Conservation (phyloP, 441 rosid genomes). For the Pelargonium myrrhifolium region DNA sequence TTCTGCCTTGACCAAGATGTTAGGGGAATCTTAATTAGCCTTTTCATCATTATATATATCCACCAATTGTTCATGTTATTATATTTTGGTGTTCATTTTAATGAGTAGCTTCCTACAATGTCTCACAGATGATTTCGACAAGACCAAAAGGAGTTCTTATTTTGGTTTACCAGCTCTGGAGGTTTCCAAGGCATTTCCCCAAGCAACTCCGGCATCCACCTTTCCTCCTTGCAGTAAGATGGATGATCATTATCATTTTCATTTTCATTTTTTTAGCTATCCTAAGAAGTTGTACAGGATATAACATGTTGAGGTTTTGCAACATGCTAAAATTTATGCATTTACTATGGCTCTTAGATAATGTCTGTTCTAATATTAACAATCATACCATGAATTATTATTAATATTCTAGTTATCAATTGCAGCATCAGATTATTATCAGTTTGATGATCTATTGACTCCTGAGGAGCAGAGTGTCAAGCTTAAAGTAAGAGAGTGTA, state of each 20-base stretch:
- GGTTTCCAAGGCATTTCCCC: constrained; percentile 77
- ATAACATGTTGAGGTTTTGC: neutral
- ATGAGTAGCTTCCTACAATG: neutral
- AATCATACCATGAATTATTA: neutral
- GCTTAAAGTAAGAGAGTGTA: constrained; percentile 58
- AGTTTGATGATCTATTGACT: constrained; percentile 62
- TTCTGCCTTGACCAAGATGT: too few species aligned
- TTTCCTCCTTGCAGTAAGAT: constrained; percentile 75
- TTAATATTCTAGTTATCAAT: constrained; percentile 4
- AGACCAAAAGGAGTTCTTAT: constrained; percentile 51
- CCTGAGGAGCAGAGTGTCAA: constrained; percentile 63
- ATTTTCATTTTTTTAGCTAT: neutral
- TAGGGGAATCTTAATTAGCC: too few species aligned
- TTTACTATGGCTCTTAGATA: neutral
- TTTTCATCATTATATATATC: too few species aligned
- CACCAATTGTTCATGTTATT: neutral
- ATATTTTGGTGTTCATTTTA: neutral
- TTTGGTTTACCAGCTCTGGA: constrained; percentile 64
- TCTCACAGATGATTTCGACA: constrained; percentile 34
- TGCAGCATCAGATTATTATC: constrained; percentile 79
- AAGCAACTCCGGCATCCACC: constrained; percentile 76
- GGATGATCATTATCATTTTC: constrained; percentile 6
- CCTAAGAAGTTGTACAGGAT: neutral
- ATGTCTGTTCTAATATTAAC: neutral
- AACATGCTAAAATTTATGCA: neutral